Evolutionary conservation across 2,329 filamentous ascomycete species (phyloP), one percentile per base, ranked within the genome.

Genomic region (Incumbomyces delicatus): DNA sequence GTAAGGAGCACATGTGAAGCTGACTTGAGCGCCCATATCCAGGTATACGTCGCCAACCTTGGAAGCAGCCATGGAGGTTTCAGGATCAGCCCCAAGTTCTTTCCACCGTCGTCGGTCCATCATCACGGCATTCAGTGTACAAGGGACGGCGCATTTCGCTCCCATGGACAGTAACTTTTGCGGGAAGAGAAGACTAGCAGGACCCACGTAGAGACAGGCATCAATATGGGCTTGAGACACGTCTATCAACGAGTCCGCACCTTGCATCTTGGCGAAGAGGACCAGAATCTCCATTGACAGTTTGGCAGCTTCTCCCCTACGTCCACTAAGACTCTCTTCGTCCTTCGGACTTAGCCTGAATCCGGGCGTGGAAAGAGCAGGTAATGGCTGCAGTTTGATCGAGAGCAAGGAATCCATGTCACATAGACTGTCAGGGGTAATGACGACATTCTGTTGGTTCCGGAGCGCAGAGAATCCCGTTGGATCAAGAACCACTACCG

Each of bases 1-100:
- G 45, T 72, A 72, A 0, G 70, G 69, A 0, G 68, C 66, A 41
- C 69, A 72, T 2, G 68, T 72, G 43, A 69, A 72, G 2, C 60
- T 70, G 8, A 61, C 60, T 1, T 47, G 51, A 0, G 66, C 67
- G 3, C 68, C 69, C 65, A 72, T 67, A 4, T 58, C 56, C 0
- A 64, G 44, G 44, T 70, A 72, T 0, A 62, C 55, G 13, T 63
- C 55, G 1, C 62, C 68, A 2, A 72, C 51, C 14, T 58, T 56
- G 5, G 58, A 60, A 1, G 66, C 62, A 1, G 61, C 58, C 3
- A 50, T 50, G 1, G 58, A 62, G 6, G 66, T 54, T 1, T 41
- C 47, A 0, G 57, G 40, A n/a, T 65, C 57, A 1, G 68, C 55
- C 1, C 66, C 66, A 10, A 64, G 56, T 3, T 58, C 58, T 2